Base-by-base conservation (phyloP, 768 basidiomycete species). In the Lepiota venenata region DNA sequence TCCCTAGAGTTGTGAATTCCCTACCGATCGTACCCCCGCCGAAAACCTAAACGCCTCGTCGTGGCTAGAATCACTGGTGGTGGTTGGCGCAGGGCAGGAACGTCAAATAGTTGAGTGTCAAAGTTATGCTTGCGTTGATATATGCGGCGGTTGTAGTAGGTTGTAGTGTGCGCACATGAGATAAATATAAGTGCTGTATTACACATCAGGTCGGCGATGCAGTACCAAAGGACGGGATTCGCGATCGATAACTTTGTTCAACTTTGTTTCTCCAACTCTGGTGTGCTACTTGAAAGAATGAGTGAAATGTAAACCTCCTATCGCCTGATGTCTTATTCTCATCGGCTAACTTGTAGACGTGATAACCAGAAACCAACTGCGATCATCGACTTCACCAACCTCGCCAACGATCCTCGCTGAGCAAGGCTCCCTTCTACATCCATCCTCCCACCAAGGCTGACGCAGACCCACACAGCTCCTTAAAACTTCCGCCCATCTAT, bases 11-110 rank as follows among this genome's bases (percentile, higher is more conserved):
- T 53, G 75, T 98, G 65, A 99, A 99, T 71, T 92, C 93, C 4
- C 75, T 98, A 2, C 93, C 96, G 66, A 70, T 99, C 49, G 60
- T 93, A 16, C 67, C 82, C 0, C 76, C 85, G 7, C 74, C 79
- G 9, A 65, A 21, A 56, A 64, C 16, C 77, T 75, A 80, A 62
- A 59, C 35, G 62, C 63, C n/a, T 45, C 58, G 8, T 48, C 56
- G 8, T 22, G 60, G 48, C 42, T 49, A 27, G 43, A 56, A 47
- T 48, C 61, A 59, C 50, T 57, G 60, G 52, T 99, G 35, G 81
- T 93, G 14, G 93, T 85, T 5, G 91, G 87, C 8, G 66, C 93
- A 15, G 91, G 89, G 2, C 90, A 94, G 65, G 97, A 99, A 66
- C 91, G 88, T 64, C 81, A 77, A 97, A 58, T 99, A 96, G 96